Conservation (phyloP, 2,329 filamentous ascomycete species). For the Zarea fungicola region DNA sequence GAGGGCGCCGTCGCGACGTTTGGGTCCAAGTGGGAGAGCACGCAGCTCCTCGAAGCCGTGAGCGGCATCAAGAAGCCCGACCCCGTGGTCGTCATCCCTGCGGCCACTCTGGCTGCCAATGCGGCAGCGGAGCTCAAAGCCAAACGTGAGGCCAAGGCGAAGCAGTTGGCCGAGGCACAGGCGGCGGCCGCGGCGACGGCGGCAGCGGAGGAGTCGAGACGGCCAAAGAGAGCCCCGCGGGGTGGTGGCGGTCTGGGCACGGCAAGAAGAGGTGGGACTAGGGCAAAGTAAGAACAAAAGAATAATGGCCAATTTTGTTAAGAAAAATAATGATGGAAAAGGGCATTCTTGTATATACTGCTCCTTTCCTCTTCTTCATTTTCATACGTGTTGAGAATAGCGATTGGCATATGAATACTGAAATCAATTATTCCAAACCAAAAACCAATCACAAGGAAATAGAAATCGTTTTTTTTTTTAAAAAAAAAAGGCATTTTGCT, state of each 20-base stretch:
- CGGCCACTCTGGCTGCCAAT: constrained; percentile 8
- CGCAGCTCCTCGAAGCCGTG: constrained; percentile 40
- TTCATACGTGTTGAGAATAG: background rate
- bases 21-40: constrained; percentile 38
- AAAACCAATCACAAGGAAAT: background rate
- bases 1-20: constrained; percentile 35
- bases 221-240: constrained; percentile 20
- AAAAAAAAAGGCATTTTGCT: background rate
- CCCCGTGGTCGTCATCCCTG: constrained; percentile 14
- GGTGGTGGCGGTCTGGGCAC: constrained; percentile 14
- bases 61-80: constrained; percentile 37
- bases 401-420: constrained; percentile 2
- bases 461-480: too few species aligned
- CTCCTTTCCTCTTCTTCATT: too few species aligned
- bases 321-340: too few species aligned
- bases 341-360: constrained; percentile 6
- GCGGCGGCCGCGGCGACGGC: constrained; percentile 15
- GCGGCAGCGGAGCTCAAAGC: constrained; percentile 19
- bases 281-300: background rate
- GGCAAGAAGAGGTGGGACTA: constrained; percentile 9
- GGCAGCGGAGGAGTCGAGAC: constrained; percentile 22
- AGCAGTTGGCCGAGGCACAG: constrained; percentile 14
- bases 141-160: constrained; percentile 23
- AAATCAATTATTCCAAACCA: background rate
- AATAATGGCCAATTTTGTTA: too few species aligned